Base-by-base conservation (phyloP, 495 filamentous ascomycete genomes). In the Xylaria longipes region DNA sequence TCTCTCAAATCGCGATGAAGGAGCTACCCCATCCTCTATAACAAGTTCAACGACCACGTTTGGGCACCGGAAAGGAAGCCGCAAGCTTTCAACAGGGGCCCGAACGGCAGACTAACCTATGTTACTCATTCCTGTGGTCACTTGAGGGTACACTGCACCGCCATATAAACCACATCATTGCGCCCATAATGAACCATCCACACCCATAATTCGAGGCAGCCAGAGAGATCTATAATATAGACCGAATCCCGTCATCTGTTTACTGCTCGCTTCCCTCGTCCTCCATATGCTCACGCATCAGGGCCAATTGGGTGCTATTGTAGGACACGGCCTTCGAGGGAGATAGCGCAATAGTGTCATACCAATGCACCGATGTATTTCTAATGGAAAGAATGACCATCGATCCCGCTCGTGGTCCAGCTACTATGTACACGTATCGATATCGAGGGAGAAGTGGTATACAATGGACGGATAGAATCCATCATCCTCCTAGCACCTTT, bases 401-500 rank as follows among this genome's bases (percentile, higher is more conserved):
- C 20, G 27, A 54, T 63, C 64, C 71, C 60, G 37, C 25, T 64
- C 68, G 46, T 43, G 33, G 46, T 29, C 57, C 12, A 60, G 43
- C 74, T 70, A 31, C 41, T 72, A 75, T 52, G 54, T 77, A 76
- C 77, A 78, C 35, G 46, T 48, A 65, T 60, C 52, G 62, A 41
- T 48, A 45, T 43, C 60, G 52, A 48, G 37, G 39, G 41, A 46
- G 39, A 37, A 33, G 29, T 57, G 61, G 46, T 57, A 65, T 65
- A 57, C 35, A 71, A 71, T 20, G 46, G 46, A 46, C 11, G 3
- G 48, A 37, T 39, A 27, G 46, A 58, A 39, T 14, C 22, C 25
- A 80, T 74, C 72, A 81, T 72, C 78, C 67, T 29, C 78, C 82
- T 68, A 93, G 76, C 54, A 91, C 84, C 75, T 85, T 82, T 74